These are phyloP conservation scores for Sclerotinia sclerotiorum DNA, from an alignment of 2,329 filamentous ascomycete genomes.

Conservation along the genomic window DNA sequence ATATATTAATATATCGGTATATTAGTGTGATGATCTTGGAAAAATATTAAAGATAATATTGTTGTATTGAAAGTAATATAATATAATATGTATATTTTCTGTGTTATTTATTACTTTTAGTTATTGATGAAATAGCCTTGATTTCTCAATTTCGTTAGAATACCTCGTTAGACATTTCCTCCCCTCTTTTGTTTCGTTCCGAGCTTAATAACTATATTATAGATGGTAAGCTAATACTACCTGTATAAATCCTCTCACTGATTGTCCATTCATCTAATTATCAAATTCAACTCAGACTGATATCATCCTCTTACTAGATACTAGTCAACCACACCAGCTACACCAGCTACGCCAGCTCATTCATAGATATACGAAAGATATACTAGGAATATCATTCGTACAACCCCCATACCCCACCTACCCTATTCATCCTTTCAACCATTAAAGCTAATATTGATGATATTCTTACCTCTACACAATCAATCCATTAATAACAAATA, in stretches of 20 bases:
- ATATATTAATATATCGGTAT: neutral
- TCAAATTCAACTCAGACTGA: neutral
- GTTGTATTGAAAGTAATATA: neutral
- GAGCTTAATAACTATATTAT: neutral
- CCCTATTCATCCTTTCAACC: neutral
- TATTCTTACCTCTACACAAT: neutral
- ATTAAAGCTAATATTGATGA: neutral
- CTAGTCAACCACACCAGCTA: neutral
- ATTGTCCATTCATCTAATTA: neutral
- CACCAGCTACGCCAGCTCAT: neutral
- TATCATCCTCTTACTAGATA: neutral
- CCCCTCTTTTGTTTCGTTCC: neutral
- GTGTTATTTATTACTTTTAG: neutral
- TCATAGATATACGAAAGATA: slow-evolving; percentile 5
- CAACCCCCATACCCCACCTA: slow-evolving; percentile 7
- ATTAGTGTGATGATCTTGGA: neutral
- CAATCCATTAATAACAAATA: slow-evolving; percentile 7
- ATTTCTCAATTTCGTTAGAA: neutral
- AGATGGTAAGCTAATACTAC: neutral
- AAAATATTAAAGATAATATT: too few species aligned
- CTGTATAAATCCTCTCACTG: neutral
- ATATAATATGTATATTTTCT: neutral
- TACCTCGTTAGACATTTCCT: neutral
- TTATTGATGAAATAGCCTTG: neutral
- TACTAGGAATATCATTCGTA: neutral